Conservation (phyloP, 805 yeast genomes). For the Candida arabinofermentans region DNA sequence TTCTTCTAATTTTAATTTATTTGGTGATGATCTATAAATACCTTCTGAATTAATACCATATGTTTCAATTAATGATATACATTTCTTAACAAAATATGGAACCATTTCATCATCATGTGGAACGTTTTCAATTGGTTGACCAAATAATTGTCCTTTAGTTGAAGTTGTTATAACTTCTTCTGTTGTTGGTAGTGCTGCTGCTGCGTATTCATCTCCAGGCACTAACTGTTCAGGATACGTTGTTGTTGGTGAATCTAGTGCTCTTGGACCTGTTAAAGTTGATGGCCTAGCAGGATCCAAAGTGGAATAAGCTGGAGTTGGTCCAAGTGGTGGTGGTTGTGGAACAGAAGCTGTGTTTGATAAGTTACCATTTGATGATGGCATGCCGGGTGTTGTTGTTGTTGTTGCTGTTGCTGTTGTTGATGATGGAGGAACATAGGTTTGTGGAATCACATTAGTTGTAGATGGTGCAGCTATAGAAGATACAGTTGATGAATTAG, state of each 20-base stretch:
- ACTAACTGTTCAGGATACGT: background rate
- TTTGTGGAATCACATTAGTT: background rate
- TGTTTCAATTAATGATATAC: slow-evolving; percentile 80
- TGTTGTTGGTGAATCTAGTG: slow-evolving; percentile 7
- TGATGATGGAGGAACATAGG: slow-evolving; percentile 1
- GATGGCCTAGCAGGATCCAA: slow-evolving; percentile 24
- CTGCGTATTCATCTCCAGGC: background rate
- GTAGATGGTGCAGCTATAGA: background rate
- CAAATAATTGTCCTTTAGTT: slow-evolving; percentile 54
- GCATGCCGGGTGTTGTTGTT: background rate
- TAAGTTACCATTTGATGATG: background rate
- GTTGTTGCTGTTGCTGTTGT: background rate
- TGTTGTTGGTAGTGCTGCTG: background rate
- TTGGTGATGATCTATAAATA: slow-evolving; percentile 82
- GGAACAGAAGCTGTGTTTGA: background rate
- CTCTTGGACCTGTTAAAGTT: slow-evolving; percentile 23
- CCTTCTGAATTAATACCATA: slow-evolving; percentile 88
- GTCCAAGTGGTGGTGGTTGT: slow-evolving; percentile 1
- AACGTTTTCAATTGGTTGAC: slow-evolving; percentile 76
- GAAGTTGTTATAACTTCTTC: slow-evolving; percentile 5
- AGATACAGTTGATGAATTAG: background rate
- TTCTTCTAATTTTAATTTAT: slow-evolving; percentile 66
- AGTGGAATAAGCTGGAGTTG: slow-evolving; percentile 19
- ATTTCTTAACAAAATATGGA: slow-evolving; percentile 83
- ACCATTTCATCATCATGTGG: slow-evolving; percentile 87